Percentiles rank a stretch among this genome's conserved stretches.
Evolutionary conservation across 2,329 filamentous ascomycete species (phyloP).

Genomic region (Colletotrichum abscissum): DNA sequence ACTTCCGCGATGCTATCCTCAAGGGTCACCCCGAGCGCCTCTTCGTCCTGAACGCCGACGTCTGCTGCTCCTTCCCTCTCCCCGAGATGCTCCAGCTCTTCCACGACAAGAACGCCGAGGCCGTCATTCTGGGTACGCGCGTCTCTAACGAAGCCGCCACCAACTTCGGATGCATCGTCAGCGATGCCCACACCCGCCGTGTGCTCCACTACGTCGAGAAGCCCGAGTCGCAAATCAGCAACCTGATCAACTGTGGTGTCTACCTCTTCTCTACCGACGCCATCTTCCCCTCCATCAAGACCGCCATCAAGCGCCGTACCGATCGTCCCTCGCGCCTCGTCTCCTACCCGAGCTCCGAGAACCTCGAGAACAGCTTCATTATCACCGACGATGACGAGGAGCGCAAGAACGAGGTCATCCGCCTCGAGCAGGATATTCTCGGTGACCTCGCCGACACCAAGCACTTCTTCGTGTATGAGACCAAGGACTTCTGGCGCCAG

Average conservation of each 20-base stretch:
- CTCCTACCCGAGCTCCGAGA: constrained; percentile 96
- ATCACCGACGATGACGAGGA: constrained; percentile 67
- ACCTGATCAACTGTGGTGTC: constrained; percentile 98
- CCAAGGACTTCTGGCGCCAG: constrained; percentile 99
- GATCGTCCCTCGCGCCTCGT: constrained; percentile 85
- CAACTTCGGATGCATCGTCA: constrained; percentile 98
- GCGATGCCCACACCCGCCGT: constrained; percentile 90
- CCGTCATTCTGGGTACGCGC: constrained; percentile 92
- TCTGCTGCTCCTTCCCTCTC: constrained; percentile 98
- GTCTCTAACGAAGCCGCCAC: constrained; percentile 90
- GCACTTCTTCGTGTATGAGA: constrained; percentile 98
- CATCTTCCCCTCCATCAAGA: constrained; percentile 96
- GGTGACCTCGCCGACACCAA: constrained; percentile 96
- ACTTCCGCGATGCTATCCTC: constrained; percentile 98
- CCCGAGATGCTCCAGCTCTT: constrained; percentile 96
- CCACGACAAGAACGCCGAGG: constrained; percentile 94
- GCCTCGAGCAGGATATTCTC: constrained; percentile 96
- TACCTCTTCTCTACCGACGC: constrained; percentile 96
- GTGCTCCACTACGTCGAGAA: constrained; percentile 99
- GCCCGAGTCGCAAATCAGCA: constrained; percentile 96
- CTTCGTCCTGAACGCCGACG: constrained; percentile 97
- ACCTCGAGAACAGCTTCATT: constrained; percentile 77
- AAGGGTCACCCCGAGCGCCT: constrained; percentile 95
- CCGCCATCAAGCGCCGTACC: constrained; percentile 93
- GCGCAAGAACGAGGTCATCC: constrained; percentile 86